Evolutionary conservation across 768 basidiomycete species (phyloP).

Genomic region (Boletus rex-veris): DNA sequence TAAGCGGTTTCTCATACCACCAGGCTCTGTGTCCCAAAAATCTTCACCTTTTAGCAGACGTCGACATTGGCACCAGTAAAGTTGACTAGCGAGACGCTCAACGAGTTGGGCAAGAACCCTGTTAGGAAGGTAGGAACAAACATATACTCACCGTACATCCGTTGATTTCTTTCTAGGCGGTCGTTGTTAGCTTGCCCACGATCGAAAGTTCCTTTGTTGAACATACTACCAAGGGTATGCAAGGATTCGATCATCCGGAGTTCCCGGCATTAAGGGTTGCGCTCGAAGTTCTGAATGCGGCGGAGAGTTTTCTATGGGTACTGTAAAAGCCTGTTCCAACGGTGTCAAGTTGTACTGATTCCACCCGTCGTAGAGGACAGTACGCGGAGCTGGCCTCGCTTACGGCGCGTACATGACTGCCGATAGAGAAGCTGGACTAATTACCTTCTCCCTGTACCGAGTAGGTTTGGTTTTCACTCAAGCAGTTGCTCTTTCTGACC

Average conservation of each 20-base stretch:
- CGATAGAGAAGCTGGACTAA: constrained; percentile 75
- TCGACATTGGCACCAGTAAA: constrained; percentile 63
- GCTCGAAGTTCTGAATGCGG: constrained; percentile 82
- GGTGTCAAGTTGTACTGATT: constrained; percentile 6
- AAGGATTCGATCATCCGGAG: constrained; percentile 78
- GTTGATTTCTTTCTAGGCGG: constrained; percentile 47
- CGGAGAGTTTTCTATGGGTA: constrained; percentile 95
- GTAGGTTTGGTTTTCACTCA: constrained; percentile 38
- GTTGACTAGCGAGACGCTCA: constrained; percentile 65
- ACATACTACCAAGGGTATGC: constrained; percentile 74
- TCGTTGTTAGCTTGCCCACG: constrained; percentile 85
- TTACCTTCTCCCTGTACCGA: constrained; percentile 76
- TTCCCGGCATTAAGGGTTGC: constrained; percentile 85
- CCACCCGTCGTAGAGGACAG: constrained; percentile 58
- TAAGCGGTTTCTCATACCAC: constrained; percentile 37
- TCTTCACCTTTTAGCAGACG: constrained; percentile 33
- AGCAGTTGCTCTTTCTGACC: neutral
- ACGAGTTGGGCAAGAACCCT: constrained; percentile 69
- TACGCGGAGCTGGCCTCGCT: constrained; percentile 92
- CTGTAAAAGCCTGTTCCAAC: constrained; percentile 2
- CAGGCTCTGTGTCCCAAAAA: no score
- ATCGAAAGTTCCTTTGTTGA: constrained; percentile 90
- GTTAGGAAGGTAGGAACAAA: constrained; percentile 53
- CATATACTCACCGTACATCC: neutral
- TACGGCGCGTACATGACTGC: constrained; percentile 80